Evolutionary conservation across 768 basidiomycete species (phyloP), one percentile per base, ranked within the genome.

Genomic region (Boletus pseudo-olivaceus): DNA sequence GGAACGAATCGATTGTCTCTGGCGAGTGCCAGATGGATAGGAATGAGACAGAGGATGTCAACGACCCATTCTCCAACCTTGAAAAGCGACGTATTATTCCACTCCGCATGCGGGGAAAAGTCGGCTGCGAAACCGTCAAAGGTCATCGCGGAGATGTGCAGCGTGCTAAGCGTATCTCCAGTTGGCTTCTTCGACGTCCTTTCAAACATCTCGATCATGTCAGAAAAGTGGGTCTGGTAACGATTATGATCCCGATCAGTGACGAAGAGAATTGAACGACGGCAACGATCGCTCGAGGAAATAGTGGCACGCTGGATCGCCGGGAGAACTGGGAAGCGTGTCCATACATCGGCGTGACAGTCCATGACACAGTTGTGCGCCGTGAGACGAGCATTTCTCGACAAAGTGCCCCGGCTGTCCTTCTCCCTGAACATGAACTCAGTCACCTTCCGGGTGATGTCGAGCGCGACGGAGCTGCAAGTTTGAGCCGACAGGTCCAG

Each of bases 1-100:
- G 84, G 83, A 32, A 86, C 55, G 54, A 85, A 84, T 4, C 82
- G 71, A 64, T 85, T 85, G 42, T 84, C 83, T 26, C 75, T 71
- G 7, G 82, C 78, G 26, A 86, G 69, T 0, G 83, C 84, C 30
- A 85, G 72, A 44, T 85, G 84, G 33, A 85, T 83, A 1, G 84
- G 83, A 51, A 85, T 83, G 19, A 86, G 72, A 51, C 83, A 85
- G 7, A 85, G 62, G 1, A 85, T 61, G 20, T 83, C 79, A 3
- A 81, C 81, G 3, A 85, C 67, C 84, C 84, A 85, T 63, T 85
- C 82, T 35, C 84, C 84, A 3, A 72, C 65, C 26, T 67, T 68
- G 62, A 79, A 79, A 2, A 55, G 47, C 0, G 81, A 81, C 6
- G 63, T 48, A 17, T 62, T 2, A 0, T 42, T 41, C 67, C 71